phyloP scores from a whole-genome alignment of 1,139 yeast genomes.

The Taphrina populina region DNA sequence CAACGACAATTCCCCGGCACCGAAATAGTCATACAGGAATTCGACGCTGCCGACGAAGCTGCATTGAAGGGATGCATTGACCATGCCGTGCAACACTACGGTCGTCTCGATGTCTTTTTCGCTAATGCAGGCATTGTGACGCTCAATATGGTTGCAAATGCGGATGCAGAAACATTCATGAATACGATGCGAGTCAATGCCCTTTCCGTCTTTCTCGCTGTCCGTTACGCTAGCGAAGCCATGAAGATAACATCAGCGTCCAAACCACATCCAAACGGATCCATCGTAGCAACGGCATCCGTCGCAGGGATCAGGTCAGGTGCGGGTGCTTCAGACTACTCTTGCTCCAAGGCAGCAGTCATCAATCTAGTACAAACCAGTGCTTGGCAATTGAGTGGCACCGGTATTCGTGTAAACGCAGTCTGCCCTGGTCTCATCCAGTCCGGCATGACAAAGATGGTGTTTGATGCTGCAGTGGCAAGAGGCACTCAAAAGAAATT shows the following conservation, averaged over 20 bases:
- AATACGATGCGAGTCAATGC: slow-evolving; percentile 36
- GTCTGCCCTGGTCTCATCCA: slow-evolving; percentile 39
- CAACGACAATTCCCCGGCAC: slow-evolving; percentile 27
- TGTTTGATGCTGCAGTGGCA: slow-evolving; percentile 27
- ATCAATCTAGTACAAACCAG: slow-evolving; percentile 38
- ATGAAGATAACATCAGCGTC: slow-evolving; percentile 29
- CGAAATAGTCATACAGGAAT: slow-evolving; percentile 29
- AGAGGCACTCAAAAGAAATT: slow-evolving; percentile 34
- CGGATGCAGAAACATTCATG: slow-evolving; percentile 35
- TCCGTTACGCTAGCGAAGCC: slow-evolving; percentile 36
- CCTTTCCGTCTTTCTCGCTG: slow-evolving; percentile 35
- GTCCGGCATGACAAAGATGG: slow-evolving; percentile 36
- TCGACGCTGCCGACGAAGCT: slow-evolving; percentile 36
- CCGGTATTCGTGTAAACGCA: slow-evolving; percentile 39
- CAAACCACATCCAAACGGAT: slow-evolving; percentile 37
- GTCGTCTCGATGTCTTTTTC: slow-evolving; percentile 35
- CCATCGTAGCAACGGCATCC: slow-evolving; percentile 38
- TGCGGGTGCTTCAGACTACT: slow-evolving; percentile 37
- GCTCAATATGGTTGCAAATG: slow-evolving; percentile 21
- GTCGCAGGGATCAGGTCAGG: slow-evolving; percentile 38
- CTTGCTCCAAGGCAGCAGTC: slow-evolving; percentile 39
- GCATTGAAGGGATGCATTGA: slow-evolving; percentile 30
- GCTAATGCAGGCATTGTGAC: slow-evolving; percentile 36
- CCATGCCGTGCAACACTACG: slow-evolving; percentile 33
- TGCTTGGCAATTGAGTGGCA: slow-evolving; percentile 37